A percentile compares a stretch with the other conserved stretches of the same genome.
These are phyloP conservation scores for Cladosporium sp. DNA, from an alignment of 2,329 filamentous ascomycete species.

Conservation along the genomic window DNA sequence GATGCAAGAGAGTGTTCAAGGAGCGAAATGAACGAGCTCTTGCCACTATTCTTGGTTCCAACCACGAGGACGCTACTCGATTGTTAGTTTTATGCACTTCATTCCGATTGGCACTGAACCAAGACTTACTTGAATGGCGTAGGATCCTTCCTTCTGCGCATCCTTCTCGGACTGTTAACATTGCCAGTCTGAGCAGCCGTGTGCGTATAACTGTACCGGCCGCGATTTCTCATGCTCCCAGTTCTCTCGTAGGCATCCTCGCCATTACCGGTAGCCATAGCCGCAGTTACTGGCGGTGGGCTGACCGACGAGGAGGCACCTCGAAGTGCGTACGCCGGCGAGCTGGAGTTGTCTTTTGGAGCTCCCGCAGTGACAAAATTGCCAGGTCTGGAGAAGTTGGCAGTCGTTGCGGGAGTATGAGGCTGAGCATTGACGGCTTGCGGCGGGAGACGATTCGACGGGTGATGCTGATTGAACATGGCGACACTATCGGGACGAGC, in stretches of 20 bases:
- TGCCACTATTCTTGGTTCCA: conserved; percentile 81
- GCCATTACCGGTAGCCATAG: conserved; percentile 37
- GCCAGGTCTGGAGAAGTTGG: conserved; percentile 32
- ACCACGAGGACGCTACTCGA: conserved; percentile 75
- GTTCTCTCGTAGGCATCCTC: conserved; percentile 64
- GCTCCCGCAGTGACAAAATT: conserved; percentile 17
- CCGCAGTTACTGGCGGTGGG: conserved; percentile 17
- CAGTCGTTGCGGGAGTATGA: conserved; percentile 10
- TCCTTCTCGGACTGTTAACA: conserved; percentile 86
- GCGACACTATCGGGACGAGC: conserved; percentile 58
- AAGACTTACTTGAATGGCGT: conserved; percentile 97
- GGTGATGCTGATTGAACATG: conserved; percentile 47
- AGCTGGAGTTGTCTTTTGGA: conserved; percentile 22
- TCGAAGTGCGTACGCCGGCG: conserved; percentile 25
- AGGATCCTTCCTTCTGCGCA: conserved; percentile 92
- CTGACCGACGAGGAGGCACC: conserved; percentile 19
- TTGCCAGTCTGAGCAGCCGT: conserved; percentile 79
- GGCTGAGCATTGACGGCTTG: conserved; percentile 29
- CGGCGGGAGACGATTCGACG: conserved; percentile 27
- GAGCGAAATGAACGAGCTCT: conserved; percentile 96
- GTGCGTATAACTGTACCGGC: conserved; percentile 93
- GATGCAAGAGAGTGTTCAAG: conserved; percentile 80
- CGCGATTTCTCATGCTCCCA: conserved; percentile 95
- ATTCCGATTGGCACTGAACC: neutral
- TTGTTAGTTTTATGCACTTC: neutral